These are phyloP conservation scores for Lecanicillium sp. DNA, from an alignment of 2,329 filamentous ascomycete genomes.

Conservation along the genomic window DNA sequence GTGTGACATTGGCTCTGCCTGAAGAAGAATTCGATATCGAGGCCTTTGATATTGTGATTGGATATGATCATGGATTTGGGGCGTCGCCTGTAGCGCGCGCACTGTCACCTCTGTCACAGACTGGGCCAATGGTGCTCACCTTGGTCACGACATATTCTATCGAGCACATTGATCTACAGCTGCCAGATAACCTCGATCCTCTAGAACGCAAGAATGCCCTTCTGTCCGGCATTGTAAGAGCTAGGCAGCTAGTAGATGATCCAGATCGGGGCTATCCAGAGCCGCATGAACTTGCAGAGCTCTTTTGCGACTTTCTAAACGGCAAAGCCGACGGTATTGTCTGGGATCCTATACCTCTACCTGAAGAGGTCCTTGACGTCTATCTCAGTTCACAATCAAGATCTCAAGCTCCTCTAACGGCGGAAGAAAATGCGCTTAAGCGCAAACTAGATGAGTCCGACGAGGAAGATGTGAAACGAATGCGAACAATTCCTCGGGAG, in stretches of 20 bases:
- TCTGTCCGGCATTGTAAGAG: slow-evolving; percentile 27
- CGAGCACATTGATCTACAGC: slow-evolving; percentile 44
- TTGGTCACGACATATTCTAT: slow-evolving; percentile 44
- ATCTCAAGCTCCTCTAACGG: slow-evolving; percentile 19
- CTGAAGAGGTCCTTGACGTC: slow-evolving; percentile 39
- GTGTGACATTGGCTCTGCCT: slow-evolving; percentile 34
- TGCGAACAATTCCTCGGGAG: slow-evolving; percentile 17
- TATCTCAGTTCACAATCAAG: slow-evolving; percentile 31
- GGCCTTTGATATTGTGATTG: slow-evolving; percentile 42
- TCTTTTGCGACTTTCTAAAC: slow-evolving; percentile 38
- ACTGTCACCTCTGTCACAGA: slow-evolving; percentile 10
- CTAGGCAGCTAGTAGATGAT: slow-evolving; percentile 29
- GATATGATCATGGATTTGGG: slow-evolving; percentile 43
- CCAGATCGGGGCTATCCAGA: slow-evolving; percentile 30
- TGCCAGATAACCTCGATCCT: slow-evolving; percentile 24
- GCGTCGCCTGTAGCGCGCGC: slow-evolving; percentile 21
- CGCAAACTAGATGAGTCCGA: slow-evolving; percentile 32
- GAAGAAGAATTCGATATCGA: slow-evolving; percentile 27
- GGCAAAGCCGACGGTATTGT: slow-evolving; percentile 25
- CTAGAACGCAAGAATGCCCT: slow-evolving; percentile 41
- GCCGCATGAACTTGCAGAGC: slow-evolving; percentile 37
- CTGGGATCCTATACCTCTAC: slow-evolving; percentile 40
- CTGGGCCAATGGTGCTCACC: slow-evolving; percentile 36
- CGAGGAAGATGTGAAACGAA: slow-evolving; percentile 18
- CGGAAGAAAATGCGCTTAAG: slow-evolving; percentile 30